A percentile compares a stretch with the other conserved stretches of the same genome.
These are phyloP conservation scores for Nemania sp. DNA, from an alignment of 2,329 filamentous ascomycete species.

Conservation along the genomic window DNA sequence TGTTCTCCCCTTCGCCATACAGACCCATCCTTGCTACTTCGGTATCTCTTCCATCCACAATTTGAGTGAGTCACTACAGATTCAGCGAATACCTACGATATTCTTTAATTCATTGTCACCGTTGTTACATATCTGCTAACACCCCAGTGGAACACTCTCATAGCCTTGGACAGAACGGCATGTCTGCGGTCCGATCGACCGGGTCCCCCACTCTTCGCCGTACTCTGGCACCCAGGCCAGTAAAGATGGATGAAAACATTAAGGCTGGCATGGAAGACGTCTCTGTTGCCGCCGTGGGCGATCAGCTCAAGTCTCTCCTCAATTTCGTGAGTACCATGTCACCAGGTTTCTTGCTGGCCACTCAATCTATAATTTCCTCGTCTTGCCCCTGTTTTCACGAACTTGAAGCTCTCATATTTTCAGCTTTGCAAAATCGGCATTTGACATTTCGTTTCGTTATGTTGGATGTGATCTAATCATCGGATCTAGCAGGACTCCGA, in stretches of 20 bases:
- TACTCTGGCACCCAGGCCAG: constrained; percentile 38
- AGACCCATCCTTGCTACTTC: constrained; percentile 38
- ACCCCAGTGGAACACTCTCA: background rate
- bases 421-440: no score
- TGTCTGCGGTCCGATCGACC: constrained; percentile 46
- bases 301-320: constrained; percentile 35
- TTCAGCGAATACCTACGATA: no score
- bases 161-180: constrained; percentile 30
- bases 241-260: constrained; percentile 43
- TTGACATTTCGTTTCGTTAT: no score
- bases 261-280: constrained; percentile 44
- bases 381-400: no score
- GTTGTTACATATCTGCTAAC: background rate
- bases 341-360: background rate
- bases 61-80: constrained; percentile 34
- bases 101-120: no score
- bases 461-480: constrained; percentile 9
- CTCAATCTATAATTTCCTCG: no score
- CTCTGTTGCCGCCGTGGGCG: constrained; percentile 39
- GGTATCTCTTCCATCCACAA: constrained; percentile 37
- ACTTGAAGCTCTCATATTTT: no score
- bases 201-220: constrained; percentile 49
- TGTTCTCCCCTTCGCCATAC: constrained; percentile 28
- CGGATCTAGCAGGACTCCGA: constrained; percentile 31
- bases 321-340: constrained; percentile 38